Evolutionary conservation across 2,329 filamentous ascomycete species (phyloP).

Genomic region (Aspergillus nomiae): DNA sequence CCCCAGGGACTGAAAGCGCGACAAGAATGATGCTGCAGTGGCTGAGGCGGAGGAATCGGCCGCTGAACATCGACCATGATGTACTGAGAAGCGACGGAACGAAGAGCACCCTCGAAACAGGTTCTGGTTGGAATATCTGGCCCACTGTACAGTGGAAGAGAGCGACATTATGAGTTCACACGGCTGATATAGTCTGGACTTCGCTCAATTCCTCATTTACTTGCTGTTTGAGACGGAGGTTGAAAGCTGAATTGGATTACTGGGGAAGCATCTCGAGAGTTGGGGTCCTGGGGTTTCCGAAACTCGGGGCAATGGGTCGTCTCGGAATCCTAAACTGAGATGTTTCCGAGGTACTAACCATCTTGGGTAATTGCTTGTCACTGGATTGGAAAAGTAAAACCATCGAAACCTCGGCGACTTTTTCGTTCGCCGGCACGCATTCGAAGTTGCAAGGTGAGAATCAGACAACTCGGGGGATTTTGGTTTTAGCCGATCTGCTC

Average conservation of each 20-base stretch:
- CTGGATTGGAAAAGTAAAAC: background rate
- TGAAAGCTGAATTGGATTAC: background rate
- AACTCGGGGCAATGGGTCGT: constrained; percentile 9
- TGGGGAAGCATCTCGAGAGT: background rate
- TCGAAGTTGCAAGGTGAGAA: background rate
- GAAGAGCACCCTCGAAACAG: background rate
- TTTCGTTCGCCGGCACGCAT: background rate
- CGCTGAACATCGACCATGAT: constrained; percentile 10
- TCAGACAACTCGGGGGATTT: background rate
- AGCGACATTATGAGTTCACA: constrained; percentile 9
- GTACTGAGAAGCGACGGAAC: constrained; percentile 17
- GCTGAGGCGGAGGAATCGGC: constrained; percentile 31
- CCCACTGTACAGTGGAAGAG: background rate
- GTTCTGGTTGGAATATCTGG: background rate
- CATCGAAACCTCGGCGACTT: background rate
- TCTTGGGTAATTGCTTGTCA: background rate
- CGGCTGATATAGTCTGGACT: background rate
- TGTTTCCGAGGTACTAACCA: constrained; percentile 11
- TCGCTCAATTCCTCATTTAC: background rate
- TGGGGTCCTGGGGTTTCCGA: background rate
- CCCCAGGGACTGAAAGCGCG: constrained; percentile 44
- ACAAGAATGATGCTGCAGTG: constrained; percentile 45
- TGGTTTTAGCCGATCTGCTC: background rate
- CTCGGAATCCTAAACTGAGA: constrained; percentile 11
- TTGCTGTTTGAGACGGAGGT: no score